phyloP scores from a whole-genome alignment of 177 flowering plant species.

The Telopea speciosissima region DNA sequence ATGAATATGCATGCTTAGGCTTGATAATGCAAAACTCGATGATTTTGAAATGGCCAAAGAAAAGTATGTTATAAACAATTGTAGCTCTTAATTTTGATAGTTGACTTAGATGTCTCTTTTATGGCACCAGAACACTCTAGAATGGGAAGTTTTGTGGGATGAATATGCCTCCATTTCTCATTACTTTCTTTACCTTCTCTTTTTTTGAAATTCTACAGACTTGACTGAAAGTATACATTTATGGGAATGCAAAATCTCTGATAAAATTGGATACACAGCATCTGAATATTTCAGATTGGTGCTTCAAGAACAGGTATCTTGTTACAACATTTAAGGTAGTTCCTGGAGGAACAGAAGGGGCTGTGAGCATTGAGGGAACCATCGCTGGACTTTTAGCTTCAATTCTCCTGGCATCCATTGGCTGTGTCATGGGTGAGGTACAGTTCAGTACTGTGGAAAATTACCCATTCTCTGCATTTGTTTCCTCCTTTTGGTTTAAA shows the following conservation, averaged over 20 bases:
- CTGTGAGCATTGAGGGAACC: constrained; percentile 94
- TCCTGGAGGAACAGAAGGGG: constrained; percentile 98
- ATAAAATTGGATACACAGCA: not conserved
- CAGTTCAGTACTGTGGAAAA: not conserved
- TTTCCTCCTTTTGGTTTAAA: not conserved
- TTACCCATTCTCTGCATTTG: not conserved
- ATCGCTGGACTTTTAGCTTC: constrained; percentile 82
- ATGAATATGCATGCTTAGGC: not conserved
- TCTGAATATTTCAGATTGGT: constrained; percentile 16
- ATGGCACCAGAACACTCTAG: not conserved
- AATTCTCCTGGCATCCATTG: constrained; percentile 60
- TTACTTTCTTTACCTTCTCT: not conserved
- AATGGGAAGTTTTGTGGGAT: not conserved
- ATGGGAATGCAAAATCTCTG: not conserved
- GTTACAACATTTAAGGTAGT: constrained; percentile 87
- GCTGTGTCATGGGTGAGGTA: constrained; percentile 68
- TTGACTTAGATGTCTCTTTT: not conserved
- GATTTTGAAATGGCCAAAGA: too few relatives aligned
- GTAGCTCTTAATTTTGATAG: not conserved
- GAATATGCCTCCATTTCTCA: not conserved
- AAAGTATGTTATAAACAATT: not conserved
- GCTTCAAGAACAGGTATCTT: constrained; percentile 56
- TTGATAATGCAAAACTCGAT: not conserved
- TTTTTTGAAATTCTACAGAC: not conserved
- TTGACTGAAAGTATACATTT: not conserved